Conservation (phyloP, 2,329 filamentous ascomycete species). For the Fusarium falciforme region DNA sequence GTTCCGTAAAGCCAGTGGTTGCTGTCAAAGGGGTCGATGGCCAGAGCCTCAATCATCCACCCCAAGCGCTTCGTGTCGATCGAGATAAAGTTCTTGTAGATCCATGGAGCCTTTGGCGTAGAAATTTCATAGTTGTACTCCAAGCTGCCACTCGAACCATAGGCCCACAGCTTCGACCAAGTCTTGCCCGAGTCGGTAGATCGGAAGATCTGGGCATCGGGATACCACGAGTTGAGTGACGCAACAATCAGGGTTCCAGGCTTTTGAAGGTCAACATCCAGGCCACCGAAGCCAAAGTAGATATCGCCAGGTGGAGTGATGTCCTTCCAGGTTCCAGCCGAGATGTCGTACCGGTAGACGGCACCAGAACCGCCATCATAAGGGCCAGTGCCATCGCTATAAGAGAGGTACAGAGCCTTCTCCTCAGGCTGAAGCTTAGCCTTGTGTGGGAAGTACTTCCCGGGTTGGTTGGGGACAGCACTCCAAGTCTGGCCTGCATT, state of each 20-base stretch:
- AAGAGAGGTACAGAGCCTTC: slow-evolving; percentile 66
- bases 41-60: slow-evolving; percentile 71
- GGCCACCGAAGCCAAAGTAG: slow-evolving; percentile 66
- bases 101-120: slow-evolving; percentile 64
- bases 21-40: slow-evolving; percentile 68
- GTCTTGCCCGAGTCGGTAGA: slow-evolving; percentile 65
- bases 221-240: slow-evolving; percentile 69
- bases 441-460: slow-evolving; percentile 65
- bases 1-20: slow-evolving; percentile 72
- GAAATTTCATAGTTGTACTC: slow-evolving; percentile 60
- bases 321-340: slow-evolving; percentile 61
- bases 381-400: slow-evolving; percentile 66
- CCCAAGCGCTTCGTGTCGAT: slow-evolving; percentile 63
- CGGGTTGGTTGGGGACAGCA: slow-evolving; percentile 62
- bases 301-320: slow-evolving; percentile 66
- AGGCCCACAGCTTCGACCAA: slow-evolving; percentile 66
- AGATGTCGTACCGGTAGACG: slow-evolving; percentile 66
- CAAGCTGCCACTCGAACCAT: slow-evolving; percentile 57
- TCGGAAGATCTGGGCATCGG: slow-evolving; percentile 67
- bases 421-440: slow-evolving; percentile 61
- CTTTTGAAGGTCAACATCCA: slow-evolving; percentile 64
- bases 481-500: slow-evolving; percentile 66
- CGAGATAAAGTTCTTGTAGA: slow-evolving; percentile 61
- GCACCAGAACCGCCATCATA: slow-evolving; percentile 66
- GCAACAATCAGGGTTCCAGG: slow-evolving; percentile 68